A percentile compares a stretch with the other conserved stretches of the same genome.
Evolutionary conservation across 2,329 filamentous ascomycete species (phyloP).

Genomic region (Myriosclerotinia curreyana): DNA sequence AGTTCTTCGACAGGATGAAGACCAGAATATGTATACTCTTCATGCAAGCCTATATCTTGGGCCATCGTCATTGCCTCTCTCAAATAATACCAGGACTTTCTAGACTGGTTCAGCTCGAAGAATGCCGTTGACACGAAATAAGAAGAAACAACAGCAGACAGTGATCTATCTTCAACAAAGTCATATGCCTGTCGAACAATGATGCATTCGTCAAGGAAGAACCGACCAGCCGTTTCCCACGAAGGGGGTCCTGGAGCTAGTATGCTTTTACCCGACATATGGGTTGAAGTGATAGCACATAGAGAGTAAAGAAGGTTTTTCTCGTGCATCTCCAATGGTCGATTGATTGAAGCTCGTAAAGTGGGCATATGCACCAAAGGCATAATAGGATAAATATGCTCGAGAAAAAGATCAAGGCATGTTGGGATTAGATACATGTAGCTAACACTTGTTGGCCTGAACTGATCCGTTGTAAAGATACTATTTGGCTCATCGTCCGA

Average conservation of each 20-base stretch:
- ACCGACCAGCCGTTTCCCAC: slow-evolving; percentile 51
- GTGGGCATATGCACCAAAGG: slow-evolving; percentile 58
- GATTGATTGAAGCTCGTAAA: slow-evolving; percentile 49
- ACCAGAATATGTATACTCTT: slow-evolving; percentile 53
- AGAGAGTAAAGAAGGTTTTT: slow-evolving; percentile 54
- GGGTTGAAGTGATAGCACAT: slow-evolving; percentile 53
- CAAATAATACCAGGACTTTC: slow-evolving; percentile 60
- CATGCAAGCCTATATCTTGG: slow-evolving; percentile 56
- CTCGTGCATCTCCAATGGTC: slow-evolving; percentile 41
- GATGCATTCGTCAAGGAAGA: slow-evolving; percentile 57
- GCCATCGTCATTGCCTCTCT: slow-evolving; percentile 60
- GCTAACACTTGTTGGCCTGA: slow-evolving; percentile 46
- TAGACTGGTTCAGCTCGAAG: slow-evolving; percentile 58
- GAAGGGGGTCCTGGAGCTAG: slow-evolving; percentile 42
- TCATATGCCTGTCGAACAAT: slow-evolving; percentile 55
- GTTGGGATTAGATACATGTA: slow-evolving; percentile 50
- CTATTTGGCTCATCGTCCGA: slow-evolving; percentile 42
- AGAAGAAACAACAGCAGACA: slow-evolving; percentile 58
- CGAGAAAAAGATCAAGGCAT: slow-evolving; percentile 61
- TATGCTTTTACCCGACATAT: slow-evolving; percentile 48
- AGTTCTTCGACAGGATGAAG: slow-evolving; percentile 50
- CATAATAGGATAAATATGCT: slow-evolving; percentile 62
- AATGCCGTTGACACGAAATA: slow-evolving; percentile 61
- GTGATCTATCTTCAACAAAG: slow-evolving; percentile 54
- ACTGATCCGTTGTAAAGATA: slow-evolving; percentile 42